Base-by-base conservation (phyloP, 352 stramenopile genomes). In the Nothophytophthora sp. region DNA sequence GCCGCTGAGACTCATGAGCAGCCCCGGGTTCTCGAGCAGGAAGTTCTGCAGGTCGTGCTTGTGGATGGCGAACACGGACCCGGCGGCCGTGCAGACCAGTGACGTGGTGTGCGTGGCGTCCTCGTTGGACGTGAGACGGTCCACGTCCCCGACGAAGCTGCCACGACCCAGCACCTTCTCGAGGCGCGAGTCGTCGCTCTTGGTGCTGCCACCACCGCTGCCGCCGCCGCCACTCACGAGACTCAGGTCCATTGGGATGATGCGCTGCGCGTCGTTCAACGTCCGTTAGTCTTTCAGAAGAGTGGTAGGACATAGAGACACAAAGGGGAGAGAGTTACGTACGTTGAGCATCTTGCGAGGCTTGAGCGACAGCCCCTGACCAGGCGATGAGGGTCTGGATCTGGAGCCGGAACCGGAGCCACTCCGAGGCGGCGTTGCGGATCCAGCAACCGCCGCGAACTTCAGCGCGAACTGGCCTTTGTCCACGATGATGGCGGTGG, bases 41-140 rank as follows among this genome's bases (percentile, higher is more conserved):
- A 91, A 91, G 32, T 55, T 64, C 46, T 81, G 72, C 20, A 91
- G 71, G 42, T 91, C 80, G 56, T 82, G 64, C 53, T 89, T 89
- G 30, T 66, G 64, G 46, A 89, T 76, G 40, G 60, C 52, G 46
- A 91, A 89, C 18, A 91, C 60, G 8, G 63, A 79, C 5, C 80
- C 80, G 0, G 65, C 54, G 11, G 61, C 55, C 10, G 70, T 80
- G 48, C 73, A 83, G 30, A 88, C 68, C 32, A 91, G 76, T 46
- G 72, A 78, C 50, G 76, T 87, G 12, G 58, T 60, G 62, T 89
- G 80, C 9, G 63, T 62, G 36, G 59, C 66, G 55, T 88, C 74
- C 25, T 89, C 77, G 0, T 49, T 36, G 37, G 51, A 58, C 15
- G 79, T 85, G 34, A 91, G 76, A 20, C 80, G 78, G 50, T 91